A percentile compares a stretch with the other conserved stretches of the same genome.
Evolutionary conservation across 257 asterid genomes (phyloP).

Genomic region (Cordia subcordata): DNA sequence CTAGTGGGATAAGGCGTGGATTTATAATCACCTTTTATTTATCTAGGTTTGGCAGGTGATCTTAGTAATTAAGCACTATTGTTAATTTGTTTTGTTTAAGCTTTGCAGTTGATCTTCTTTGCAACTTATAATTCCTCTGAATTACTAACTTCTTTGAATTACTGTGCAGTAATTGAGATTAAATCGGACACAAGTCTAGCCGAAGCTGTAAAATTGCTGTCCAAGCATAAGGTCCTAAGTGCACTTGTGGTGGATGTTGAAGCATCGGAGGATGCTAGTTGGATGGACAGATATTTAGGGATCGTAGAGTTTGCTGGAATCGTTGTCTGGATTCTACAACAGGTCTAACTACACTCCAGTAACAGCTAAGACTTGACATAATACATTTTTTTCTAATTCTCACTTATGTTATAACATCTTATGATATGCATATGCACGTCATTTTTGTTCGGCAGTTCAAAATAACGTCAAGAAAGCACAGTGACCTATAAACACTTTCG

Average conservation of each 20-base stretch:
- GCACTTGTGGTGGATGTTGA: constrained; percentile 88
- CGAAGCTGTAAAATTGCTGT: constrained; percentile 78
- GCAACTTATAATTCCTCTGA: too few species aligned
- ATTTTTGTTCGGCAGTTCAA: too few species aligned
- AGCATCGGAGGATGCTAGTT: constrained; percentile 92
- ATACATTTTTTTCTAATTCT: too few species aligned
- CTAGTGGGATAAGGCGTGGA: too few species aligned
- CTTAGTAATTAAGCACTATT: neutral
- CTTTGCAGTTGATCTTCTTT: too few species aligned
- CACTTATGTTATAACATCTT: too few species aligned
- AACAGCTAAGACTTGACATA: neutral
- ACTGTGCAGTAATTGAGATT: constrained; percentile 66
- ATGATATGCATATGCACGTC: too few species aligned
- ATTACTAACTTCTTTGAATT: too few species aligned
- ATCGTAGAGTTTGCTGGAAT: constrained; percentile 96
- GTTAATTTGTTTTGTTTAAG: neutral
- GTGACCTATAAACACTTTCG: too few species aligned
- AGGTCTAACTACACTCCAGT: constrained; percentile 38
- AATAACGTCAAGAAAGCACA: too few species aligned
- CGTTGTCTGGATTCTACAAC: constrained; percentile 93
- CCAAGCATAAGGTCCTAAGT: constrained; percentile 66
- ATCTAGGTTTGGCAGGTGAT: neutral
- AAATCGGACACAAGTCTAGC: constrained; percentile 77
- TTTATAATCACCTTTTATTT: too few species aligned
- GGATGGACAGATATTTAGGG: constrained; percentile 96